Percentiles rank a stretch among this genome's conserved stretches.
These are phyloP conservation scores for Teratosphaeria nubilosa DNA, from an alignment of 2,329 filamentous ascomycete genomes.

Conservation along the genomic window DNA sequence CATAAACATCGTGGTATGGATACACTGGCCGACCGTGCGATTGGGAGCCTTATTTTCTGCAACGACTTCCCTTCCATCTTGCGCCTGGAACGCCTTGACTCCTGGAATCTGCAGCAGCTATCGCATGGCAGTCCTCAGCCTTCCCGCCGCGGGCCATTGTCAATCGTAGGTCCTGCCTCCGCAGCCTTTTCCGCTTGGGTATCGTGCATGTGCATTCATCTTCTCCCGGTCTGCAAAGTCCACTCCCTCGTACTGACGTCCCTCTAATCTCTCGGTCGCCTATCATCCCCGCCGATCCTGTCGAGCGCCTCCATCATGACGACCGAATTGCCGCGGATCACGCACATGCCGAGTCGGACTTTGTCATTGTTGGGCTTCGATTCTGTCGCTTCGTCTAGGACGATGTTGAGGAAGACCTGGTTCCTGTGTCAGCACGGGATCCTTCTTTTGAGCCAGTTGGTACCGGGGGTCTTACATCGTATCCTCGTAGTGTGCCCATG, in stretches of 20 bases:
- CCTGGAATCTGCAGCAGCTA: background rate
- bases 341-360: conserved; percentile 60
- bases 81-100: background rate
- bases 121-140: background rate
- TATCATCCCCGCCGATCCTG: conserved; percentile 25
- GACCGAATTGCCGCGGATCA: conserved; percentile 95
- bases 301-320: conserved; percentile 74
- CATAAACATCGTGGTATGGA: background rate
- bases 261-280: conserved; percentile 10
- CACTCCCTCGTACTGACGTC: background rate
- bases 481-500: conserved; percentile 84
- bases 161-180: background rate
- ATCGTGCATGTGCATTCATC: background rate
- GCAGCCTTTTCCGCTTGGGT: background rate
- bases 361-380: conserved; percentile 90
- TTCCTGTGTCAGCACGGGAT: background rate
- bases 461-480: conserved; percentile 60
- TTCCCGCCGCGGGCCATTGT: background rate
- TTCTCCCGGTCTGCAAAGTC: background rate
- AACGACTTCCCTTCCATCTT: background rate
- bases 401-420: conserved; percentile 95
- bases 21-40: background rate
- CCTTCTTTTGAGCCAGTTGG: background rate
- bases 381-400: conserved; percentile 91
- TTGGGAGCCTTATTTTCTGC: background rate